These are phyloP conservation scores for Agaricus sinodeliciosus DNA, from an alignment of 768 basidiomycete species.

Conservation along the genomic window DNA sequence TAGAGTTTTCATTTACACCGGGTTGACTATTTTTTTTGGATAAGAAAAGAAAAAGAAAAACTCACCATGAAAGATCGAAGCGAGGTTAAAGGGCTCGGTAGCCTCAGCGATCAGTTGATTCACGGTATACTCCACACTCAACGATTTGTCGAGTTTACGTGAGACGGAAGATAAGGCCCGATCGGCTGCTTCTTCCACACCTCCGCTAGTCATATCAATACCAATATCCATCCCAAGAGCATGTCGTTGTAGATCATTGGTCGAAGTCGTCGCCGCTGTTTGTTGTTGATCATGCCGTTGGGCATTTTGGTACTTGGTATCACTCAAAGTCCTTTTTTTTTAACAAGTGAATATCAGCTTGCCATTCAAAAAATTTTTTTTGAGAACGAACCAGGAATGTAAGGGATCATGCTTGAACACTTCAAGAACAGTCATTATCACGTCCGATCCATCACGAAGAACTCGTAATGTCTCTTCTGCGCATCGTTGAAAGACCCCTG, in stretches of 20 bases:
- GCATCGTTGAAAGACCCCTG: conserved; percentile 93
- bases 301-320: conserved; percentile 51
- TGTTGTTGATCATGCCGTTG: conserved; percentile 44
- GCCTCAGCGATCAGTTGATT: conserved; percentile 91
- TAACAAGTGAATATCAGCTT: too few species aligned
- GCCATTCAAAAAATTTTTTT: background rate
- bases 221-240: conserved; percentile 37
- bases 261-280: conserved; percentile 19
- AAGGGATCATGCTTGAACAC: conserved; percentile 97
- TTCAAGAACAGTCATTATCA: conserved; percentile 92
- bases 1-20: too few species aligned
- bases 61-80: conserved; percentile 64
- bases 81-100: conserved; percentile 68
- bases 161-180: conserved; percentile 77
- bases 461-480: conserved; percentile 94
- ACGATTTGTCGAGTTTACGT: conserved; percentile 73
- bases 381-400: conserved; percentile 68
- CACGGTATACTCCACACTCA: conserved; percentile 91
- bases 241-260: conserved; percentile 19
- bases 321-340: conserved; percentile 63
- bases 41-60: background rate
- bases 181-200: conserved; percentile 83
- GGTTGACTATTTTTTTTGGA: background rate
- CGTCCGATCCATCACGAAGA: conserved; percentile 73
- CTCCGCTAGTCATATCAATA: conserved; percentile 58